Evolutionary conservation across 2,329 filamentous ascomycete species (phyloP).

Genomic region (Blastomyces percursus): DNA sequence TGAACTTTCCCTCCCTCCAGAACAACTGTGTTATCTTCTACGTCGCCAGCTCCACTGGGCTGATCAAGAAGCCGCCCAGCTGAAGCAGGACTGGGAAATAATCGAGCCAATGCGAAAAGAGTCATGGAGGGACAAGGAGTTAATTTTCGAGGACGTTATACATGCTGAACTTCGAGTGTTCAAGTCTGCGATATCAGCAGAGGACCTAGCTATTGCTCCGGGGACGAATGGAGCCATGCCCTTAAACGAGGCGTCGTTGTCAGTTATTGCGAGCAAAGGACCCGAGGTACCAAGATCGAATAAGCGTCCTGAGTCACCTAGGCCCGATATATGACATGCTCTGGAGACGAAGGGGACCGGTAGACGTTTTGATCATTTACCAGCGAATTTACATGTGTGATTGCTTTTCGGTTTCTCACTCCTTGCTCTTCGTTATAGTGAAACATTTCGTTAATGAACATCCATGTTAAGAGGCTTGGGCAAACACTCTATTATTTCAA

Average conservation of each 20-base stretch:
- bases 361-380: neutral
- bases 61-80: conserved; percentile 30
- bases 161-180: conserved; percentile 32
- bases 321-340: neutral
- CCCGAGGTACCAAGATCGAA: neutral
- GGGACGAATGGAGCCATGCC: neutral
- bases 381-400: neutral
- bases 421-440: neutral
- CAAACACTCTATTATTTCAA: neutral
- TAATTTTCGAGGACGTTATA: conserved; percentile 34
- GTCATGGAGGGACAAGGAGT: conserved; percentile 34
- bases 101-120: conserved; percentile 29
- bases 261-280: neutral
- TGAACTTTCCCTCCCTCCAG: conserved; percentile 33
- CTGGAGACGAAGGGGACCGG: neutral
- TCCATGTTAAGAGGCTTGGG: neutral
- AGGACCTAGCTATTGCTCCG: conserved; percentile 9
- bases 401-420: neutral
- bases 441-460: neutral
- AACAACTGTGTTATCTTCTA: conserved; percentile 36
- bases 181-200: conserved; percentile 15
- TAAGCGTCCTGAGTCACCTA: neutral
- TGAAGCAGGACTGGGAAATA: conserved; percentile 32
- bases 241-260: neutral
- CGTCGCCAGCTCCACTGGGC: conserved; percentile 40